A percentile compares a stretch with the other conserved stretches of the same genome.
Conservation (phyloP, 495 filamentous ascomycete species). For the Xylaria castorea region DNA sequence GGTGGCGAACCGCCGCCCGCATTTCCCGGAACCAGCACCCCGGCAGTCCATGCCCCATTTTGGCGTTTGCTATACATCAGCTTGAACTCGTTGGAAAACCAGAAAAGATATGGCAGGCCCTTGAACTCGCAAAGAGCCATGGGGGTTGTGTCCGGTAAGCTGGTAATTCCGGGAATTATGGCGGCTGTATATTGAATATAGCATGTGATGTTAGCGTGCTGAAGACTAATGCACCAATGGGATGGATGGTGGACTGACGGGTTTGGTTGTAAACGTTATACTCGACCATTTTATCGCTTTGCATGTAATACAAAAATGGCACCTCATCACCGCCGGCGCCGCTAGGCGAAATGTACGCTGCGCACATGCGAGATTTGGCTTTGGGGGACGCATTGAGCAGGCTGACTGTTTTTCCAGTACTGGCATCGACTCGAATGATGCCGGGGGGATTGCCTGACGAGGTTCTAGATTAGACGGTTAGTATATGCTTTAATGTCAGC, state of each 20-base stretch:
- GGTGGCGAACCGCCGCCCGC: neutral
- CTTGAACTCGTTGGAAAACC: neutral
- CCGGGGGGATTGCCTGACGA: neutral
- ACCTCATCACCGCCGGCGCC: neutral
- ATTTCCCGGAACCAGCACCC: neutral
- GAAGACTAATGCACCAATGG: neutral
- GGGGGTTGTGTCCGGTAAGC: neutral
- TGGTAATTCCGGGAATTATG: neutral
- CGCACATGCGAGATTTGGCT: neutral
- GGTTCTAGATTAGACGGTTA: neutral
- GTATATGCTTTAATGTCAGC: constrained; percentile 1
- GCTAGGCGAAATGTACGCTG: neutral
- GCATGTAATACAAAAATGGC: neutral
- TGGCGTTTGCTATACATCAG: neutral
- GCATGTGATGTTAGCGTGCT: neutral
- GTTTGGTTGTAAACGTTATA: neutral
- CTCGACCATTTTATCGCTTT: neutral
- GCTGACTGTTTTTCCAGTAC: neutral
- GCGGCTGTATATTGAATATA: neutral
- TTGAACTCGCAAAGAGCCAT: neutral
- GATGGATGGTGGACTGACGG: neutral
- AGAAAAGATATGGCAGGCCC: neutral
- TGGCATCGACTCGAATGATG: neutral
- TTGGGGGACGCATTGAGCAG: neutral
- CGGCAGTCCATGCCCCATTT: neutral